Base-by-base conservation (phyloP, 2,329 filamentous ascomycete genomes). In the Pezicula neosporulosa region DNA sequence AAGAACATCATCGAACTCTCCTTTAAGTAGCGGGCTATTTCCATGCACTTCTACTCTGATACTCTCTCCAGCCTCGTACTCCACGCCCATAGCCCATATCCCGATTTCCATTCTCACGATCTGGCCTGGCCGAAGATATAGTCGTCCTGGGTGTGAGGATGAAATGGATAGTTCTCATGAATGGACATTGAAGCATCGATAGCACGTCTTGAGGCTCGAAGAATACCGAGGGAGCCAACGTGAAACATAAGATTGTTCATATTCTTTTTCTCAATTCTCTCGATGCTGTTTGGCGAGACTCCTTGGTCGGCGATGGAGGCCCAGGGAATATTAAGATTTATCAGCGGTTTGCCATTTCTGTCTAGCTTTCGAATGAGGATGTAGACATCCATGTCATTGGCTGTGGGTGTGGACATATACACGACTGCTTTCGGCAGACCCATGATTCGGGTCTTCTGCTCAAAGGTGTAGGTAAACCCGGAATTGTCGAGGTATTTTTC, bases 381-480 rank as follows among this genome's bases (percentile, higher is more conserved):
- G 46, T 70, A 77, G 1, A 76, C 68, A 19, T 66, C 69, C 53
- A 78, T 69, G 52, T 77, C 76, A 45, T 78, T 67, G 13, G 63
- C 59, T 12, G 69, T 66, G 2, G 63, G 59, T 49, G 67, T 71
- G 0, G 70, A 74, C 64, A 78, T 71, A 61, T 74, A 76, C 0
- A 80, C 59, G 0, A 72, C 60, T 0, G 73, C 72, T 56, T 77
- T 78, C 6, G 76, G 68, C 0, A 75, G 60, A 1, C 75, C 76
- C n/a, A 75, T 68, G 1, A 79, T 57, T 4, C 68, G 62, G 0
- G 72, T 68, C 2, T 61, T 60, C 42, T 72, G 59, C 2, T 59
- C 18, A 52, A 78, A 77, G 0, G 62, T 72, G 50, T 70, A 61
- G 2, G 58, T 67, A 57, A 76, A 76, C 36, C 13, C 15, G 18